phyloP scores from a whole-genome alignment of 345 rosid species.

The Eucalyptus erythrocorys region DNA sequence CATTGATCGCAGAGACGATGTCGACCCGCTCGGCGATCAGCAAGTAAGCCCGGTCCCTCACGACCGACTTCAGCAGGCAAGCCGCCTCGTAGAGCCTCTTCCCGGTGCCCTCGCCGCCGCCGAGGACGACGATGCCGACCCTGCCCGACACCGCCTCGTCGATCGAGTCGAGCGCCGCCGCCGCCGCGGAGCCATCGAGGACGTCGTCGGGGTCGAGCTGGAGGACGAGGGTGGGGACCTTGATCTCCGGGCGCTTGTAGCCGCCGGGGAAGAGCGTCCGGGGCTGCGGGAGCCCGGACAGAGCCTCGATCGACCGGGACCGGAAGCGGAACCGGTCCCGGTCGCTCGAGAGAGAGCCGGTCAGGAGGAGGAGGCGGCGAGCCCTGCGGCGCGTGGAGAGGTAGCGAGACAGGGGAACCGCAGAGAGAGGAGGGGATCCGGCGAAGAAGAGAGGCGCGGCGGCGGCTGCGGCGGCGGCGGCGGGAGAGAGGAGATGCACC shows the following conservation, averaged over 20 bases:
- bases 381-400: slow-evolving; percentile 11
- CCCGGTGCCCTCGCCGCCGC: slow-evolving; percentile 45
- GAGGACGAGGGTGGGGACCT: slow-evolving; percentile 67
- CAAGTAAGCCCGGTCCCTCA: slow-evolving; percentile 71
- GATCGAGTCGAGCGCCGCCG: slow-evolving; percentile 34
- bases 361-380: slow-evolving; percentile 12
- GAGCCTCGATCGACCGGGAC: not conserved
- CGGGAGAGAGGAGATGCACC: slow-evolving; percentile 19
- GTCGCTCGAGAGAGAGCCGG: slow-evolving; percentile 19
- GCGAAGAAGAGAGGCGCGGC: slow-evolving; percentile 4
- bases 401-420: slow-evolving; percentile 4
- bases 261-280: slow-evolving; percentile 91
- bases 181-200: not conserved
- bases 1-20: slow-evolving; percentile 75
- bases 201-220: slow-evolving; percentile 55
- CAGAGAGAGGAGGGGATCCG: not conserved
- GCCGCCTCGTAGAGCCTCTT: slow-evolving; percentile 72
- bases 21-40: slow-evolving; percentile 82
- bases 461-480: not conserved
- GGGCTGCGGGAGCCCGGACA: slow-evolving; percentile 18
- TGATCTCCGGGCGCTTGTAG: slow-evolving; percentile 76
- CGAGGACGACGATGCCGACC: slow-evolving; percentile 70
- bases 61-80: slow-evolving; percentile 64
- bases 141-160: slow-evolving; percentile 60
- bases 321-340: no score